These are phyloP conservation scores for Phlyctochytrium bullatum DNA, from an alignment of 192 early-diverging fungal species.

Conservation along the genomic window DNA sequence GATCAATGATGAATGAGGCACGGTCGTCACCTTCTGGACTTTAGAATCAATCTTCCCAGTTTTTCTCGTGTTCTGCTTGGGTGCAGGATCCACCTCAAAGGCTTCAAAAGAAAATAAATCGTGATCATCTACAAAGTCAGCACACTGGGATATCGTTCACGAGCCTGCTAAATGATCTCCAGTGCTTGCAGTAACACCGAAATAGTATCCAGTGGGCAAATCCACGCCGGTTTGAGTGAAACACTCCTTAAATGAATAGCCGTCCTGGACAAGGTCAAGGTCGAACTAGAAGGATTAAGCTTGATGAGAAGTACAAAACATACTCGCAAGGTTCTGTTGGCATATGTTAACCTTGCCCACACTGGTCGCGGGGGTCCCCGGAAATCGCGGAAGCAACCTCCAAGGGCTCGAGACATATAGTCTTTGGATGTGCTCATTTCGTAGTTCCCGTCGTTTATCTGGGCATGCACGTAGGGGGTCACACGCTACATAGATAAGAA, in stretches of 20 bases:
- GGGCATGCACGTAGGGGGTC: constrained; percentile 54
- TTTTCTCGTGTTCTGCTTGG: constrained; percentile 5
- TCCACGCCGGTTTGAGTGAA: constrained; percentile 48
- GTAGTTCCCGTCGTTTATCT: constrained; percentile 64
- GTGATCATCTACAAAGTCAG: constrained; percentile 65
- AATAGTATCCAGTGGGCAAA: constrained; percentile 70
- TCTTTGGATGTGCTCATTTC: constrained; percentile 44
- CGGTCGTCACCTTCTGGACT: too few relatives aligned
- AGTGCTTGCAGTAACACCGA: constrained; percentile 58
- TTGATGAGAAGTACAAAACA: not conserved
- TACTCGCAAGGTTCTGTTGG: constrained; percentile 47
- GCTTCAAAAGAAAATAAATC: constrained; percentile 68
- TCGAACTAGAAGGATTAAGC: constrained; percentile 17
- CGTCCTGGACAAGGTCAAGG: constrained; percentile 55
- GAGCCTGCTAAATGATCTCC: constrained; percentile 25
- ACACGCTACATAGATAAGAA: constrained; percentile 31
- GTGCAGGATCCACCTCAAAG: constrained; percentile 65
- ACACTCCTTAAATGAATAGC: constrained; percentile 53
- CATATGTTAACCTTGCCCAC: constrained; percentile 60
- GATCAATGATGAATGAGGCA: not conserved
- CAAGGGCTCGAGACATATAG: constrained; percentile 26
- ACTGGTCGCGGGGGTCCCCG: constrained; percentile 59
- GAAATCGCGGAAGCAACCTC: constrained; percentile 64
- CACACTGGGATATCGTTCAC: constrained; percentile 16
- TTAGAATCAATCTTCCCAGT: too few relatives aligned